Conservation (phyloP, 2,329 filamentous ascomycete species). For the Chaetomium olivaceum region DNA sequence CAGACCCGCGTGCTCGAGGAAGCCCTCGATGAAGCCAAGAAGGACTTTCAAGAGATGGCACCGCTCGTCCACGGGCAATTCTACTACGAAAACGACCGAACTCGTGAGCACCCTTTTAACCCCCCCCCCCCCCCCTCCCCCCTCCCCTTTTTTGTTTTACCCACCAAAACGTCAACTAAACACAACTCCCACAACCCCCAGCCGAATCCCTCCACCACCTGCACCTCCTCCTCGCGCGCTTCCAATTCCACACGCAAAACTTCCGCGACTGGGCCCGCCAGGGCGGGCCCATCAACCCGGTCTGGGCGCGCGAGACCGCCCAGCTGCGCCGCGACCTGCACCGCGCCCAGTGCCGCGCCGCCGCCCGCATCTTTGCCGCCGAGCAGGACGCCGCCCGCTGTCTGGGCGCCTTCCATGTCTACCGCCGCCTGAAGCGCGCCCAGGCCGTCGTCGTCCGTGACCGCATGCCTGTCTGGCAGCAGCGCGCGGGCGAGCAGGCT, state of each 20-base stretch:
- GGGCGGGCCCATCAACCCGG: constrained; percentile 56
- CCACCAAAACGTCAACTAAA: not conserved
- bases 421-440: constrained; percentile 49
- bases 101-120: constrained; percentile 45
- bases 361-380: constrained; percentile 55
- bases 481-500: no score
- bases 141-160: not conserved
- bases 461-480: constrained; percentile 32
- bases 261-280: constrained; percentile 57
- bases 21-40: constrained; percentile 59
- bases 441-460: constrained; percentile 40
- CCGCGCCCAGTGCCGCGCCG: constrained; percentile 59
- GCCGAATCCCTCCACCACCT: constrained; percentile 56
- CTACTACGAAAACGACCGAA: constrained; percentile 60
- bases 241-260: constrained; percentile 50
- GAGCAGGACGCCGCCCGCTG: constrained; percentile 53
- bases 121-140: constrained; percentile 27
- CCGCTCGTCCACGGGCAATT: constrained; percentile 56
- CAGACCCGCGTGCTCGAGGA: constrained; percentile 57
- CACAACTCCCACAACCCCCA: constrained; percentile 31
- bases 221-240: constrained; percentile 46
- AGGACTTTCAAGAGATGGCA: constrained; percentile 60
- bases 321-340: constrained; percentile 54
- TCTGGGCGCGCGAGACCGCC: constrained; percentile 57
- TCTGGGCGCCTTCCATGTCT: constrained; percentile 57